Base-by-base conservation (phyloP, 2,329 filamentous ascomycete genomes). In the Fusarium pilosicola region DNA sequence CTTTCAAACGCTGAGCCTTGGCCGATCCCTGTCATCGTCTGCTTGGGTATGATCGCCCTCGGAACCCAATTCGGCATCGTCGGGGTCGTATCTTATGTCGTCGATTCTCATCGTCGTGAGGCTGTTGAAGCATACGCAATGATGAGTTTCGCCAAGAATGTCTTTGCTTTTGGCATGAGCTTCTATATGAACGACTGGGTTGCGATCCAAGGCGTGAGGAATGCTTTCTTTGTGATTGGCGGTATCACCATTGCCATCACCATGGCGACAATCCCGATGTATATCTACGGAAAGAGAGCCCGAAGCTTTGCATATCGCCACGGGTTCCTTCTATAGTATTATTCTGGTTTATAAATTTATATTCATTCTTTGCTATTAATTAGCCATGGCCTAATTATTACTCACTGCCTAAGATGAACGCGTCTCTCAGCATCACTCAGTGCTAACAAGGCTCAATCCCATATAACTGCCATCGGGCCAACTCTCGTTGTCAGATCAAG, bases 131-230 rank as follows among this genome's bases (percentile, higher is more conserved):
- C 55, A 4, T 63, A 28, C 2, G 60, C 34, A 0, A 39, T 61
- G 20, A 63, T 63, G 60, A 63, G 60, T 5, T 63, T 63, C 6
- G 15, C 42, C 6, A 63, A 60, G n/a, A 63, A 63, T 14, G 15
- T 61, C 15, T 63, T 63, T 8, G 42, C 54, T 3, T 63, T 63
- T 4, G 34, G 60, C 4, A 28, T 63, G 60, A 63, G 18, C 5
- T 63, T 63, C 8, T 63, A 63, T 2, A 39, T 63, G 22, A 63
- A 63, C 4, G 42, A 63, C 9, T 63, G 60, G 60, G 6, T 63
- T 41, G 55, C 12, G 5, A 3, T 6, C 1, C 60, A 63, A 9
- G 60, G 60, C 10, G 60, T 63, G 2, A 48, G 34, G 11, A 6
- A 63, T 7, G 4, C 38, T 1, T 63, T 63, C 32, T 63, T 63